These are phyloP conservation scores for Chaetoceros muelleri DNA, from an alignment of 108 stramenopile genomes.

Conservation along the genomic window DNA sequence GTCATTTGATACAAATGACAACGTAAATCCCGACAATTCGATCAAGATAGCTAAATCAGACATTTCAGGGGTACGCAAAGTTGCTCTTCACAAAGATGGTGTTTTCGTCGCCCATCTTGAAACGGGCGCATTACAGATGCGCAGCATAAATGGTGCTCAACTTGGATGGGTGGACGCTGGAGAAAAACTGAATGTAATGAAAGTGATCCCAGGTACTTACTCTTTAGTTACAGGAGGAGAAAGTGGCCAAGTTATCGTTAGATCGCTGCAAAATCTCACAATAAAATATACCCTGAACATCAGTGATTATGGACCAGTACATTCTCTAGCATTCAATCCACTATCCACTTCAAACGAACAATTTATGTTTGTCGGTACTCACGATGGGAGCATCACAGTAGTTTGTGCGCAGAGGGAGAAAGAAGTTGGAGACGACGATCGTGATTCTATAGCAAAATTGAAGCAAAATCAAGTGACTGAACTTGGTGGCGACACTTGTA, in stretches of 20 bases:
- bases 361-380: constrained; percentile 69
- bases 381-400: constrained; percentile 63
- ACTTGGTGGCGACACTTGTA: background rate
- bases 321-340: constrained; percentile 48
- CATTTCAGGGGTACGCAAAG: constrained; percentile 29
- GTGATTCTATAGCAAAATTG: background rate
- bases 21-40: constrained; percentile 19
- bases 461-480: background rate
- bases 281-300: constrained; percentile 56
- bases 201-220: constrained; percentile 24
- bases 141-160: constrained; percentile 54
- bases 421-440: background rate
- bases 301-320: constrained; percentile 56
- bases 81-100: constrained; percentile 49
- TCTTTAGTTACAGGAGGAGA: constrained; percentile 67
- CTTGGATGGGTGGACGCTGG: constrained; percentile 33
- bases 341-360: constrained; percentile 34
- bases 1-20: constrained; percentile 11
- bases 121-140: constrained; percentile 45
- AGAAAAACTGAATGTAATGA: constrained; percentile 64
- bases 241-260: constrained; percentile 42
- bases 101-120: constrained; percentile 44
- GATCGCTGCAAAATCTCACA: constrained; percentile 36
- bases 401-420: constrained; percentile 9
- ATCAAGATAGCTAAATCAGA: constrained; percentile 10